Evolutionary conservation across 306 rosid genomes (phyloP).

Genomic region (Spatholobus suberectus): DNA sequence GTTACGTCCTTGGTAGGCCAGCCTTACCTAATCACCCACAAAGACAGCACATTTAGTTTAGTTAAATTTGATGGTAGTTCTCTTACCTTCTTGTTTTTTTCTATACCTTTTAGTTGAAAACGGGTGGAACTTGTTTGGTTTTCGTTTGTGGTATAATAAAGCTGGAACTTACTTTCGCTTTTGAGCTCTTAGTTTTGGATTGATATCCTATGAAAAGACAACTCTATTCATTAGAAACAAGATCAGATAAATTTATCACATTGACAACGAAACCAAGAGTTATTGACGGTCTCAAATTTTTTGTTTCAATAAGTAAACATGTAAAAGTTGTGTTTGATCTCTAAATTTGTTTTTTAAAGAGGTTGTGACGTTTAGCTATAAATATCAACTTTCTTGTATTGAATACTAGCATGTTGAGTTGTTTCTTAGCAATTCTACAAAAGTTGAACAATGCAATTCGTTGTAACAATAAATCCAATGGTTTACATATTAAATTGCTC

Average conservation of each 20-base stretch:
- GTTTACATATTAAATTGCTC: neutral
- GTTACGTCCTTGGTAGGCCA: slow-evolving; percentile 16
- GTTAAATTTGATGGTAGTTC: neutral
- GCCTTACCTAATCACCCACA: slow-evolving; percentile 11
- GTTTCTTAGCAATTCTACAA: neutral
- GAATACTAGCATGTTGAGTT: neutral
- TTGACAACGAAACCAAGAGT: neutral
- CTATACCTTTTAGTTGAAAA: slow-evolving; percentile 6
- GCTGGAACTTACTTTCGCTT: neutral
- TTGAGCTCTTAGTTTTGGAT: neutral
- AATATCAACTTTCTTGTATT: neutral
- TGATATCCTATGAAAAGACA: slow-evolving; percentile 12
- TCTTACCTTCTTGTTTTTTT: neutral
- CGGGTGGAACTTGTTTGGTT: neutral
- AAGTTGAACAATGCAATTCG: neutral
- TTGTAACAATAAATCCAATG: neutral
- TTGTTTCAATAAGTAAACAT: neutral
- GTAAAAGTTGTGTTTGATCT: slow-evolving; percentile 14
- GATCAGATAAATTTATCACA: neutral
- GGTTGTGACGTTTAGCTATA: neutral
- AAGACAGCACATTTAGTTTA: slow-evolving; percentile 14
- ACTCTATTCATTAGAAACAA: slow-evolving; percentile 6
- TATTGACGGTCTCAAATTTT: neutral
- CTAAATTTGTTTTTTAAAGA: slow-evolving; percentile 1
- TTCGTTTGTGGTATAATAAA: neutral